Conservation (phyloP, 352 stramenopile species). For the Globisporangium heterothallicum region DNA sequence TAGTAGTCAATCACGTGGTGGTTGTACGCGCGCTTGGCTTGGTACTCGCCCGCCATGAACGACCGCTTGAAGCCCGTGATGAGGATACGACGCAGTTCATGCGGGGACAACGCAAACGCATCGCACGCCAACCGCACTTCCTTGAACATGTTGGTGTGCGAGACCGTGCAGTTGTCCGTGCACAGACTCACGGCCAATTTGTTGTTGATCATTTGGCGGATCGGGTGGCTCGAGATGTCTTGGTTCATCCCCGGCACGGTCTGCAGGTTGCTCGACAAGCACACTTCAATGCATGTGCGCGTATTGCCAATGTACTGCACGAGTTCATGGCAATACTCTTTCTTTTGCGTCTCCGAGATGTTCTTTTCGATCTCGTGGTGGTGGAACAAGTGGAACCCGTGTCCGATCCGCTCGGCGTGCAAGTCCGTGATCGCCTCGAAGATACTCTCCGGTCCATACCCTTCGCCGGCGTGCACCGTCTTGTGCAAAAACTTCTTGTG, state of each 20-base stretch:
- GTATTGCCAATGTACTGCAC: constrained; percentile 80
- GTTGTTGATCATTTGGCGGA: constrained; percentile 78
- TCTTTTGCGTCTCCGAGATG: constrained; percentile 36
- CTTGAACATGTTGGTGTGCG: constrained; percentile 77
- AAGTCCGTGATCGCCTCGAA: constrained; percentile 84
- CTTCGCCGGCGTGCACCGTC: constrained; percentile 85
- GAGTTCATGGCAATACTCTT: constrained; percentile 72
- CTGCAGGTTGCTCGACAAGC: constrained; percentile 85
- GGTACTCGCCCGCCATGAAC: constrained; percentile 83
- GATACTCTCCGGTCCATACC: constrained; percentile 84
- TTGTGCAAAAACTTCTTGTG: constrained; percentile 88
- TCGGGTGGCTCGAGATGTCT: constrained; percentile 65
- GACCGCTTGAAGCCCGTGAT: constrained; percentile 82
- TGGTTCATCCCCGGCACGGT: constrained; percentile 72
- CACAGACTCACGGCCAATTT: constrained; percentile 79
- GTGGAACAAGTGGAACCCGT: constrained; percentile 81
- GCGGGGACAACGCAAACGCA: constrained; percentile 65
- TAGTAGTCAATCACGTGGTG: constrained; percentile 85
- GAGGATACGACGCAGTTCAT: constrained; percentile 69
- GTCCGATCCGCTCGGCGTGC: constrained; percentile 81
- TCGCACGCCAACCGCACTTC: constrained; percentile 81
- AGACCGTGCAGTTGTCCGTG: constrained; percentile 87
- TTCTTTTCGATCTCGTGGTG: constrained; percentile 67
- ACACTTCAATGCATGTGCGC: constrained; percentile 83
- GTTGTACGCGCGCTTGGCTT: constrained; percentile 75